Conservation (phyloP, 306 rosid genomes). For the Castanea sativa region DNA sequence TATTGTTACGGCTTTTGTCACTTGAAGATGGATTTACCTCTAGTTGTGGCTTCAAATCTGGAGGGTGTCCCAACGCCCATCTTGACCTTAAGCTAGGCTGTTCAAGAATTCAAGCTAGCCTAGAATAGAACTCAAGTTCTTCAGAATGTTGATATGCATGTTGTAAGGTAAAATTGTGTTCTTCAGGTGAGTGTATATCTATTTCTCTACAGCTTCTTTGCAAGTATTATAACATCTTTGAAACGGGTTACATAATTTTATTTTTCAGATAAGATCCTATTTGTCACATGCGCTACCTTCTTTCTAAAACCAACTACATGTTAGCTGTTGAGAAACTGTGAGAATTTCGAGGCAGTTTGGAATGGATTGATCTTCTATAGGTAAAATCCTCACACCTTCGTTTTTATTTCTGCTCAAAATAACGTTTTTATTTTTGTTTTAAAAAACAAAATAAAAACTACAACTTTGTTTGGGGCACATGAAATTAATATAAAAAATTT, state of each 20-base stretch:
- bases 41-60: conserved; percentile 2
- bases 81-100: not conserved
- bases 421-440: no score
- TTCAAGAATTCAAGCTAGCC: not conserved
- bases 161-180: not conserved
- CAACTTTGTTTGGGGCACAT: no score
- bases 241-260: not conserved
- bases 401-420: no score
- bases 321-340: no score
- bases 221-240: not conserved
- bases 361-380: no score
- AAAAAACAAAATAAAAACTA: no score
- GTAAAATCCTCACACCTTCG: no score
- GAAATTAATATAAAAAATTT: no score
- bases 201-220: not conserved
- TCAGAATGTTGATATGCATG: not conserved
- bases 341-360: no score
- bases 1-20: conserved; percentile 10
- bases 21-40: conserved; percentile 21
- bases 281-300: no score
- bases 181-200: not conserved
- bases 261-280: not conserved
- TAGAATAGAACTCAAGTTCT: not conserved
- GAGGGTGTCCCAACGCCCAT: not conserved
- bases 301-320: no score